Evolutionary conservation across 2,329 filamentous ascomycete species (phyloP).

Genomic region (Lojkania enalia): DNA sequence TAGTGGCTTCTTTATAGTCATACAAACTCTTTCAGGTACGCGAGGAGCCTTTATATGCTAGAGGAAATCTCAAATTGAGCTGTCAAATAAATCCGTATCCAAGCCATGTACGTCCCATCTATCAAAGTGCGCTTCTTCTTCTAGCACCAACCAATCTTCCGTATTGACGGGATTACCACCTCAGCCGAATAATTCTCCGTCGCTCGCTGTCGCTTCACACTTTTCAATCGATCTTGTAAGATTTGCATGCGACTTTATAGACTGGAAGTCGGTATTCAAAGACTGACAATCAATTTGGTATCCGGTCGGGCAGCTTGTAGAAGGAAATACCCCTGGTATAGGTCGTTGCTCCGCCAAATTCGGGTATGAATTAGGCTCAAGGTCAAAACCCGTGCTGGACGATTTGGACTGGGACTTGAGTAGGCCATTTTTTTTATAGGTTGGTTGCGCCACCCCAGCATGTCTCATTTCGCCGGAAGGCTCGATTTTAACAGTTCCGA

Average conservation of each 20-base stretch:
- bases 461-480: not conserved
- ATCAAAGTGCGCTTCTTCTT: not conserved
- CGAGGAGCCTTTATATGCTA: not conserved
- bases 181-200: too few relatives aligned
- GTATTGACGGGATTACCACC: too few relatives aligned
- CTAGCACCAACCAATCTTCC: not conserved
- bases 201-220: not conserved
- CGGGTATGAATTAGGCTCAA: too few relatives aligned
- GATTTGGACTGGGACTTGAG: too few relatives aligned
- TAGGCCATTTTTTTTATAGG: too few relatives aligned
- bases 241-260: not conserved
- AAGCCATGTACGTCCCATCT: constrained; percentile 21
- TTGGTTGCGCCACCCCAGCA: not conserved
- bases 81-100: constrained; percentile 14
- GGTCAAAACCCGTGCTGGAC: too few relatives aligned
- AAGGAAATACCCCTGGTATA: too few relatives aligned
- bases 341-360: too few relatives aligned
- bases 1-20: not conserved
- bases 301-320: not conserved
- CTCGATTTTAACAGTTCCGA: constrained; percentile 30
- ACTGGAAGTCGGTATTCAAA: not conserved
- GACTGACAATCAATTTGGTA: not conserved
- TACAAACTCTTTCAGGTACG: not conserved
- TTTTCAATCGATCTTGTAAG: not conserved
- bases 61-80: not conserved